Conservation (phyloP, 495 filamentous ascomycete species). For the Talaromyces ruber region DNA sequence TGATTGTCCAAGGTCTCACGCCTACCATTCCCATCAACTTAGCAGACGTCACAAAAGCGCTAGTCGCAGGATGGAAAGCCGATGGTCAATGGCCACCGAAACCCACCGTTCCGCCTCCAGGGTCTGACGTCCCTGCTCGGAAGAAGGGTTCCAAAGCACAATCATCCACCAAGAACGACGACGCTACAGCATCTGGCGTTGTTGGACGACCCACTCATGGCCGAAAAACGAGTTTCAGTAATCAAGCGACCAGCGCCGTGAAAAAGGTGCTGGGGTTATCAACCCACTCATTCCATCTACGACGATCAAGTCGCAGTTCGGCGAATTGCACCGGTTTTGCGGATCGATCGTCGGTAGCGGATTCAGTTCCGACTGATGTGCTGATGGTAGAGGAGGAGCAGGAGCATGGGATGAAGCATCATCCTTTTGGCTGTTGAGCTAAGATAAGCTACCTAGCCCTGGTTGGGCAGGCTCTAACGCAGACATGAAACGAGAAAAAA, state of each 20-base stretch:
- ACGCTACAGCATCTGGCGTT: conserved; percentile 8
- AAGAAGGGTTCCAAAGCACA: conserved; percentile 1
- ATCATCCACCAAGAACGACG: conserved; percentile 6
- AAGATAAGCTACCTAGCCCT: not conserved
- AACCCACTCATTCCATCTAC: conserved; percentile 33
- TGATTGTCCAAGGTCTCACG: conserved; percentile 65
- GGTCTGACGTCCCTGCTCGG: conserved; percentile 4
- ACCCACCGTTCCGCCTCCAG: not conserved
- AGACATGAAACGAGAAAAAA: not conserved
- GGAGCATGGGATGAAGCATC: not conserved
- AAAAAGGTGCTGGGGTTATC: conserved; percentile 36
- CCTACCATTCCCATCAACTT: conserved; percentile 86
- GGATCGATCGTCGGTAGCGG: not conserved
- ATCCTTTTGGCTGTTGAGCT: not conserved
- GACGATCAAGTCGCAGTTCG: conserved; percentile 20
- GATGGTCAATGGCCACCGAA: conserved; percentile 93
- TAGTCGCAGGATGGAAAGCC: conserved; percentile 87
- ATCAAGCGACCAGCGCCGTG: conserved; percentile 32
- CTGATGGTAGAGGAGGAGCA: not conserved
- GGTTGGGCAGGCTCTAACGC: not conserved
- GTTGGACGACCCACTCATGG: not conserved
- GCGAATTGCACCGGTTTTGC: not conserved
- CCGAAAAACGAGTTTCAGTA: conserved; percentile 11
- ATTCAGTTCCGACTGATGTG: not conserved
- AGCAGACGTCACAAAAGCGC: conserved; percentile 64